Evolutionary conservation across 2,329 filamentous ascomycete genomes (phyloP), one percentile per base, ranked within the genome.

Genomic region (Endothia cerciana): DNA sequence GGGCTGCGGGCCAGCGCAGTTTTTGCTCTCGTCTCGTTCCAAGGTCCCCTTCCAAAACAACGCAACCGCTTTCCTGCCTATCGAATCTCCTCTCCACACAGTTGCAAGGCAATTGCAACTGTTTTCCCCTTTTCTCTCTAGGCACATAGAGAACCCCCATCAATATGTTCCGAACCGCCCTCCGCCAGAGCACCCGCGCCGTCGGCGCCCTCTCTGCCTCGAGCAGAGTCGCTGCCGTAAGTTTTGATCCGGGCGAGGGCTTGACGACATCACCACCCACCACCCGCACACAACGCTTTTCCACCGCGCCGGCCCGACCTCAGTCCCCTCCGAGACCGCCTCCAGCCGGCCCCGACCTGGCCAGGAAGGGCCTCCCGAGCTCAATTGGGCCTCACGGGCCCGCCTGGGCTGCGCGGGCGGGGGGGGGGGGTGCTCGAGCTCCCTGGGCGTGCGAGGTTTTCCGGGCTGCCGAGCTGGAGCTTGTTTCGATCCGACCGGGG

Each of bases 111-210:
- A 78, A 69, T 79, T 83, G 86, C 86, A 88, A 87, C 89, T 89
- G 87, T 81, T 82, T 81, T 80, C 79, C 78, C 73, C n/a, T n/a
- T 80, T 57, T 81, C 76, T 77, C 77, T 80, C 78, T 77, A 78
- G 80, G 80, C 78, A 82, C 80, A 77, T 77, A 79, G 76, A 82
- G 75, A 81, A 76, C 80, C 80, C 82, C 85, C 82, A 76, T 74
- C 74, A 86, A 80, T 85, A 97, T 98, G 94, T 97, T 97, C 89
- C 93, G 94, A 86, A 97, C 92, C 90, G 94, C 94, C 87, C 88
- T 98, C 85, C 90, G 94, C 87, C 93, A 97, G 88, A 96, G 93
- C 82, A 91, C 91, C 86, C 93, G 94, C 87, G 91, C 92, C 83
- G 92, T 94, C 84, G 91, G 92, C 86, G 93, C 92, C 85, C 89